Conservation (phyloP, 78 protist species). For the Mastigamoeba balamuthi region DNA sequence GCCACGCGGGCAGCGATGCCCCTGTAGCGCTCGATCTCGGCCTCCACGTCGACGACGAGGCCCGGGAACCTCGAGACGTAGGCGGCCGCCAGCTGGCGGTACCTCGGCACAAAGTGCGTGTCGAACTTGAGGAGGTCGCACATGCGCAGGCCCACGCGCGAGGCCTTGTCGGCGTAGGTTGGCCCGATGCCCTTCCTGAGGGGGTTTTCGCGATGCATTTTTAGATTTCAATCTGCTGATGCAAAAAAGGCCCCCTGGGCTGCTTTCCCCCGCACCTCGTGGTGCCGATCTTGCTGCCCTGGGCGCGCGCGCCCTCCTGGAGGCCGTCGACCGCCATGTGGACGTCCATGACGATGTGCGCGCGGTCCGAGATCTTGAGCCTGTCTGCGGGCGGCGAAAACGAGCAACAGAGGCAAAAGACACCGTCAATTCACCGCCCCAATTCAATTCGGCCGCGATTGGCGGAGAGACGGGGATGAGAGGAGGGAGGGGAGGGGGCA, state of each 20-base stretch:
- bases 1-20: slow-evolving; percentile 32
- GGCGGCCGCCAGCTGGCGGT: not conserved
- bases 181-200: slow-evolving; percentile 89
- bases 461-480: not conserved
- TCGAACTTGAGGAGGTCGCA: slow-evolving; percentile 49
- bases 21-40: slow-evolving; percentile 54
- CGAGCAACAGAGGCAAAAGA: too few relatives aligned
- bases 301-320: slow-evolving; percentile 12
- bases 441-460: too few relatives aligned
- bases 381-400: slow-evolving; percentile 36
- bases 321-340: slow-evolving; percentile 71
- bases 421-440: too few relatives aligned
- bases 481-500: not conserved
- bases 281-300: not conserved
- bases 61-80: slow-evolving; percentile 28
- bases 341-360: slow-evolving; percentile 80
- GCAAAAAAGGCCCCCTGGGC: too few relatives aligned
- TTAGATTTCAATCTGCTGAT: too few relatives aligned
- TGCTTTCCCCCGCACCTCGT: not conserved
- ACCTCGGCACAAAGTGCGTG: not conserved
- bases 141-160: slow-evolving; percentile 60
- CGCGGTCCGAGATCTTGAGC: slow-evolving; percentile 74
- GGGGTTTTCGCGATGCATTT: slow-evolving; percentile 22
- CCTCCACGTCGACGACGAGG: slow-evolving; percentile 58
- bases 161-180: slow-evolving; percentile 68